These are phyloP conservation scores for Calocera viscosa DNA, from an alignment of 768 basidiomycete species.

Conservation along the genomic window DNA sequence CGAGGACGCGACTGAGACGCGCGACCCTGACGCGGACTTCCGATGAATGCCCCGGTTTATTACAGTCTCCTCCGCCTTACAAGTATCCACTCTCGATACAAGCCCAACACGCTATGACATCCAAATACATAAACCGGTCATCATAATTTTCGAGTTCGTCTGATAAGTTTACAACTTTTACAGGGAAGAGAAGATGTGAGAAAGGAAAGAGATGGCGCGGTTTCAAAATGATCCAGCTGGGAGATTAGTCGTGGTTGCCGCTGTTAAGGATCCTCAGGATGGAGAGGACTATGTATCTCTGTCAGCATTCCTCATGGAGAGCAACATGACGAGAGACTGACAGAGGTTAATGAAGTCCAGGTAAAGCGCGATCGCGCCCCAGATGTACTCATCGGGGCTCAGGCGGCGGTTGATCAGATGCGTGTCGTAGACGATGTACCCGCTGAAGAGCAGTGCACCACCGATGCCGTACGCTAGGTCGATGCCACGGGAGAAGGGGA, in stretches of 20 bases:
- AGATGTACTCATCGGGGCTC: conserved; percentile 85
- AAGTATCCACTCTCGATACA: too few relatives aligned
- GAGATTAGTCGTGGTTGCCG: conserved; percentile 1
- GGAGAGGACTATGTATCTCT: conserved; percentile 43
- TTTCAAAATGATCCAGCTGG: neutral
- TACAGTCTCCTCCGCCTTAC: too few relatives aligned
- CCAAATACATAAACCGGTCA: neutral
- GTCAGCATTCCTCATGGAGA: conserved; percentile 6
- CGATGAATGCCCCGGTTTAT: neutral
- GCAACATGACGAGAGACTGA: conserved; percentile 30
- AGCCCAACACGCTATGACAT: too few relatives aligned
- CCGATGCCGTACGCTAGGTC: conserved; percentile 70
- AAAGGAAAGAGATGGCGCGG: neutral
- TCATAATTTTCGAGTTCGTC: neutral
- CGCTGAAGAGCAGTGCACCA: conserved; percentile 74
- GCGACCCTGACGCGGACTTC: neutral
- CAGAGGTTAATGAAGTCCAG: conserved; percentile 88
- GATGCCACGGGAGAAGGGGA: conserved; percentile 64
- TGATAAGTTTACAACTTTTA: conserved; percentile 6
- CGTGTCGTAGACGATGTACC: conserved; percentile 85
- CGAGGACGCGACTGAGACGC: neutral
- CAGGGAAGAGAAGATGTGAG: neutral
- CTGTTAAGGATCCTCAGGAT: conserved; percentile 71
- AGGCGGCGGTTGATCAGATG: conserved; percentile 77
- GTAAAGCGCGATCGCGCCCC: conserved; percentile 86